Conservation (phyloP, 306 rosid genomes). For the peach (Prunus persica) region DNA sequence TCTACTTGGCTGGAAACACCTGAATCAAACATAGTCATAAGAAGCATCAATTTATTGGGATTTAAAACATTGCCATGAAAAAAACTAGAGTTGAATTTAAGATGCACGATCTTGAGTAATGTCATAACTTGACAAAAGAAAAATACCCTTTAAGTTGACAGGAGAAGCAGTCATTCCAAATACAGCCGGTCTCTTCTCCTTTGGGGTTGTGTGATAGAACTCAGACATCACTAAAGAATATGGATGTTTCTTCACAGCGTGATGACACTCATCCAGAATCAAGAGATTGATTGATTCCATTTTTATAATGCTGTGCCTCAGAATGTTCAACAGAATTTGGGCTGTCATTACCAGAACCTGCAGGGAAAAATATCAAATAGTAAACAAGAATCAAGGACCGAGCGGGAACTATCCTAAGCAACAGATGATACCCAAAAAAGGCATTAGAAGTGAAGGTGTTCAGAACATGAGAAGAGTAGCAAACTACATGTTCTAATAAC, state of each 20-base stretch:
- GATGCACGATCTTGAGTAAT: neutral
- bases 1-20: conserved; percentile 98
- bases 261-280: conserved; percentile 97
- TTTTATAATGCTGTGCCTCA: conserved; percentile 95
- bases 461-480: neutral
- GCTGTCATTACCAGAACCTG: conserved; percentile 99
- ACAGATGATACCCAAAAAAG: neutral
- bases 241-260: conserved; percentile 98
- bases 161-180: conserved; percentile 99
- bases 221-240: conserved; percentile 98
- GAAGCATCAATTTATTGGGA: neutral
- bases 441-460: neutral
- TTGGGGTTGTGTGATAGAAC: conserved; percentile 92
- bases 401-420: conserved; percentile 16
- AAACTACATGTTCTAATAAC: conserved; percentile 5
- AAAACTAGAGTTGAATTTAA: neutral
- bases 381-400: neutral
- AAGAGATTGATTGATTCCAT: conserved; percentile 89
- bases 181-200: conserved; percentile 83
- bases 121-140: neutral
- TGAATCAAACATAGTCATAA: conserved; percentile 44
- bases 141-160: conserved; percentile 87
- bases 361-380: conserved; percentile 33
- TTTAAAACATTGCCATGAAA: neutral
- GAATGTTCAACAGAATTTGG: conserved; percentile 93